Evolutionary conservation across 176 grass and related monocot genomes (phyloP), one percentile per base, ranked within the genome.

Genomic region (Cenchrus fungigraminus): DNA sequence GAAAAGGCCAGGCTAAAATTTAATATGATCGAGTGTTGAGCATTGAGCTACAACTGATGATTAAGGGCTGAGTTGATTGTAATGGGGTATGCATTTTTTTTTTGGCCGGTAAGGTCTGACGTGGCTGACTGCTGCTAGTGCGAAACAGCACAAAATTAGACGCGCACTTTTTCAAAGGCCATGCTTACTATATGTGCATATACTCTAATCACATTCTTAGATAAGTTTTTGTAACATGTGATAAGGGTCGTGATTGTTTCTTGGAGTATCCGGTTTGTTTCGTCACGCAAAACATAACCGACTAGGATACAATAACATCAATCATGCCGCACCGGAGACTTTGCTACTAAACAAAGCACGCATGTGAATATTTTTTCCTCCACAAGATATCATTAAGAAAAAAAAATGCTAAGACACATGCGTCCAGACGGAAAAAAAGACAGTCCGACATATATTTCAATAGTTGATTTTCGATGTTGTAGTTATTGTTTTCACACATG

Each of bases 241-340:
- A 60, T 45, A 15, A 46, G 57, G 20, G 12, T 47, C 57, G 28
- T 63, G 59, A 64, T 28, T 49, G 59, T 47, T 50, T 50, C 59
- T 79, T 65, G 58, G 75, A 45, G 76, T 49, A 64, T 50, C 59
- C 55, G 14, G 14, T 65, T 7, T 64, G 44, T 79, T 65, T 63
- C 14, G 58, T 50, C 43, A 78, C 13, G 54, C 54, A n/a, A 43
- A 4, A 42, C 17, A 17, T 12, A 11, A 16, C 51, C 7, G 2
- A 74, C 6, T 31, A 73, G n/a, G 8, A 12, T 71, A 47, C 40
- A 46, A 46, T 49, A 5, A 5, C 10, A 20, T 45, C 68, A 9
- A 45, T 70, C 16, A 13, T 22, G 42, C 19, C 43, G 37, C 37
- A 40, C 5, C n/a, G 44, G 44, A 13, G 1, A 12, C 4, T 9